A percentile compares a stretch with the other conserved stretches of the same genome.
These are phyloP conservation scores for Phytophthora boehmeriae DNA, from an alignment of 352 stramenopile species.

Conservation along the genomic window DNA sequence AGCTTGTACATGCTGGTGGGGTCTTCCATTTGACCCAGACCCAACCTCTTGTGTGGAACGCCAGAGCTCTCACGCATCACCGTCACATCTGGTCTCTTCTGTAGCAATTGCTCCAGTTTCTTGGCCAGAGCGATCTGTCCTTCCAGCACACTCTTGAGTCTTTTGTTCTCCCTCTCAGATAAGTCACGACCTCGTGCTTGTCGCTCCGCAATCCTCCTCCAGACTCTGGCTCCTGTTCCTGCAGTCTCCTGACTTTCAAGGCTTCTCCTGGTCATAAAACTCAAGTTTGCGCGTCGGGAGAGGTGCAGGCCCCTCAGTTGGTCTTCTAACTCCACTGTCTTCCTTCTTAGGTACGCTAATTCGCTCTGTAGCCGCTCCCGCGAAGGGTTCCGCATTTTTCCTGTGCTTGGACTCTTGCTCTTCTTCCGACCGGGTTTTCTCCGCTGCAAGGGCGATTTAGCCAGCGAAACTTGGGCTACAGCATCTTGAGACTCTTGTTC, in stretches of 20 bases:
- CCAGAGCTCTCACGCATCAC: conserved; percentile 29
- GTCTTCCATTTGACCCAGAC: conserved; percentile 20
- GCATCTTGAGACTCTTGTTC: neutral
- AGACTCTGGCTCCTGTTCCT: conserved; percentile 36
- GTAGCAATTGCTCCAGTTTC: conserved; percentile 54
- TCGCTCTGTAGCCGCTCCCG: conserved; percentile 56
- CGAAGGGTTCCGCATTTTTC: conserved; percentile 50
- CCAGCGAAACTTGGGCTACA: neutral
- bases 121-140: conserved; percentile 56
- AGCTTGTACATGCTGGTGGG: conserved; percentile 36
- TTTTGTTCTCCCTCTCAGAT: conserved; percentile 50
- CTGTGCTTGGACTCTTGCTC: conserved; percentile 8
- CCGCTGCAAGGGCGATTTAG: conserved; percentile 2
- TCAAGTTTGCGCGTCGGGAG: conserved; percentile 3
- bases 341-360: conserved; percentile 43
- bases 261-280: neutral
- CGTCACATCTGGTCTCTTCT: conserved; percentile 49
- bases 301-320: conserved; percentile 38
- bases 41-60: conserved; percentile 22
- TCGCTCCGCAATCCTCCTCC: conserved; percentile 54
- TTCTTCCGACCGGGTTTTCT: conserved; percentile 27
- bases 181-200: conserved; percentile 39
- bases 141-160: conserved; percentile 45
- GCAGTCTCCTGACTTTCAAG: conserved; percentile 14
- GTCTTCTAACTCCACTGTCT: conserved; percentile 50